Evolutionary conservation across 73 alveolate genomes (phyloP).

Genomic region (Tetrahymena thermophila): DNA sequence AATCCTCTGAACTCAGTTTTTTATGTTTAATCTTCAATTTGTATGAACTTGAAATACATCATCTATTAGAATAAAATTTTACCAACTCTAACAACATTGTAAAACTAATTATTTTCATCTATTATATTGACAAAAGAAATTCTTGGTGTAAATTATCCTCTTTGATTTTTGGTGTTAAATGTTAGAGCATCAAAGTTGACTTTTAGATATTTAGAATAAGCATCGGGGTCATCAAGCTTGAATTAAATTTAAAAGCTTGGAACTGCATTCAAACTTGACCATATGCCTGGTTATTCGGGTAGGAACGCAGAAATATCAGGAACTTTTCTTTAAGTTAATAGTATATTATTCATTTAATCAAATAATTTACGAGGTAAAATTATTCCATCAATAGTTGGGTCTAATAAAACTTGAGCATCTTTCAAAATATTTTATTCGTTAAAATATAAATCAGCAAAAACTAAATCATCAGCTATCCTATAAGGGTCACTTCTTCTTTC

Average conservation of each 20-base stretch:
- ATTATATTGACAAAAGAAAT: not conserved
- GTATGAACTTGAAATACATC: not conserved
- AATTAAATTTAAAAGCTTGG: not conserved
- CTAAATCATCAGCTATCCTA: not conserved
- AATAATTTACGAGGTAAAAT: not conserved
- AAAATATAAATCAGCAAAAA: not conserved
- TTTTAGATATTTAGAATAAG: not conserved
- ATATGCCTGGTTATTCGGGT: not conserved
- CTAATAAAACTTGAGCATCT: not conserved
- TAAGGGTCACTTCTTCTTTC: not conserved
- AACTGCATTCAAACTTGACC: not conserved
- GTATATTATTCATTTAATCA: not conserved
- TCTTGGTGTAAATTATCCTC: not conserved
- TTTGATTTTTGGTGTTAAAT: not conserved
- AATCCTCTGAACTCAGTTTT: not conserved
- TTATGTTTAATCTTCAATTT: not conserved
- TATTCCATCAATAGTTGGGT: not conserved
- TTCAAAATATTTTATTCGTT: no score
- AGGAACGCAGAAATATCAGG: not conserved
- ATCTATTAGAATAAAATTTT: not conserved
- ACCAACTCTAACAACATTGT: not conserved
- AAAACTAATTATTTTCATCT: no score
- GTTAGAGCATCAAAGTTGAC: not conserved
- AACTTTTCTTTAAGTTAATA: not conserved
- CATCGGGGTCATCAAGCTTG: not conserved